Evolutionary conservation across 2,329 filamentous ascomycete genomes (phyloP).

Genomic region (Hymenoscyphus repandus): DNA sequence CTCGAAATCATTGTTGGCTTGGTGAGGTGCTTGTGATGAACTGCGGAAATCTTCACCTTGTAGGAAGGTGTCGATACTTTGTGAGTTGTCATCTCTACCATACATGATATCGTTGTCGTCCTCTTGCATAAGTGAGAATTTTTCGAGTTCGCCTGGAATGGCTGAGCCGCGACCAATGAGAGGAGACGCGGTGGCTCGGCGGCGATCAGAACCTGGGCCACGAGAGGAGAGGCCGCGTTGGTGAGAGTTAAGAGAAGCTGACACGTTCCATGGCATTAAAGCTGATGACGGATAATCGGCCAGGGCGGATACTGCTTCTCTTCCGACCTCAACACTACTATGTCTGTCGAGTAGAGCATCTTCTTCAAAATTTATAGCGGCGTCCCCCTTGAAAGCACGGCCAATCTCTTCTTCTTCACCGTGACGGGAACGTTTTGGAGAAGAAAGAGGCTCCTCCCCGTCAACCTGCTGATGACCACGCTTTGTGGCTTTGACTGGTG

Average conservation of each 20-base stretch:
- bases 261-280: conserved; percentile 64
- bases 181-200: conserved; percentile 55
- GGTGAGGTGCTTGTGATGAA: conserved; percentile 2
- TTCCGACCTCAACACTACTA: conserved; percentile 58
- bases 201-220: conserved; percentile 34
- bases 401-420: conserved; percentile 32
- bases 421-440: conserved; percentile 33
- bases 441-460: conserved; percentile 22
- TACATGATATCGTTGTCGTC: conserved; percentile 24
- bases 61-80: background rate
- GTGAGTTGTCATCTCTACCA: conserved; percentile 19
- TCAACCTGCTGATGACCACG: conserved; percentile 7
- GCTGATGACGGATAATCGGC: conserved; percentile 60
- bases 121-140: conserved; percentile 17
- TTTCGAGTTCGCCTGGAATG: conserved; percentile 23
- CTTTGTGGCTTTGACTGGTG: conserved; percentile 12
- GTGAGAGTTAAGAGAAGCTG: conserved; percentile 49
- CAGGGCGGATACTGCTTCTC: conserved; percentile 61
- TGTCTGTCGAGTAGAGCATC: conserved; percentile 14
- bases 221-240: conserved; percentile 33
- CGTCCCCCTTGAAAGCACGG: conserved; percentile 29
- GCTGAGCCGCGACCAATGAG: conserved; percentile 44
- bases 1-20: conserved; percentile 37
- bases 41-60: conserved; percentile 17
- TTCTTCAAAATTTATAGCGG: conserved; percentile 37